A percentile compares a stretch with the other conserved stretches of the same genome.
phyloP scores from a whole-genome alignment of 1,284 basidiomycete species.

The Ganoderma lingzhi region DNA sequence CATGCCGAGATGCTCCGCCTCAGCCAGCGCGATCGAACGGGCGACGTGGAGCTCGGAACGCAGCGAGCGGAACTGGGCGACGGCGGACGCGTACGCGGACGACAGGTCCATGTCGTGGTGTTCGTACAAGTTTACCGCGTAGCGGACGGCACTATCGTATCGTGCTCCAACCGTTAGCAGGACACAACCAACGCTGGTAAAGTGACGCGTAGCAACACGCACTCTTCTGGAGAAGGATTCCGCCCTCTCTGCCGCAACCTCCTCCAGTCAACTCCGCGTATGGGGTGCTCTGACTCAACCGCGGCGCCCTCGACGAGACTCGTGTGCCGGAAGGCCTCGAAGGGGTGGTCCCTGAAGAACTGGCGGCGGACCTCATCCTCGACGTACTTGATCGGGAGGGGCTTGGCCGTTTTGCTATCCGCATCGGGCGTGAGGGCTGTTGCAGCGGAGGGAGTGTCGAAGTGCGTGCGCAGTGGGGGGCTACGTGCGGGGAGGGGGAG shows the following conservation, averaged over 20 bases:
- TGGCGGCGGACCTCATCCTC: conserved; percentile 90
- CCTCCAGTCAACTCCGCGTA: conserved; percentile 75
- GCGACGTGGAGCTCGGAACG: conserved; percentile 88
- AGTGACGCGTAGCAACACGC: conserved; percentile 44
- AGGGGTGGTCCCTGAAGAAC: conserved; percentile 97
- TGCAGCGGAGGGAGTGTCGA: conserved; percentile 48
- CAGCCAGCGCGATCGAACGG: conserved; percentile 77
- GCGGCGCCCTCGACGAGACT: conserved; percentile 78
- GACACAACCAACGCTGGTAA: conserved; percentile 6
- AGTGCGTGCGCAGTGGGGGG: conserved; percentile 62
- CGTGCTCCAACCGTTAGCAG: conserved; percentile 26
- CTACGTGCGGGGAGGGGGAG: conserved; percentile 83
- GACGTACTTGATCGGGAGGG: conserved; percentile 78
- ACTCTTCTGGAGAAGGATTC: conserved; percentile 94
- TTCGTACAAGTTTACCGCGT: conserved; percentile 81
- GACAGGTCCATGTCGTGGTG: conserved; percentile 74
- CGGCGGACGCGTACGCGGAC: conserved; percentile 81
- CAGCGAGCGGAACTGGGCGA: conserved; percentile 88
- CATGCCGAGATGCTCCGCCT: conserved; percentile 86
- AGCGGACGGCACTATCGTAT: conserved; percentile 75
- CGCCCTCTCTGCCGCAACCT: conserved; percentile 80
- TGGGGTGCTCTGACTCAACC: conserved; percentile 62
- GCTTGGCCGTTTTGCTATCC: conserved; percentile 53
- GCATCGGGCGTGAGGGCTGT: conserved; percentile 24
- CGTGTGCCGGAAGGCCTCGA: conserved; percentile 89